These are phyloP conservation scores for Nicotiana knightiana DNA, from an alignment of 257 asterid species.

Conservation along the genomic window DNA sequence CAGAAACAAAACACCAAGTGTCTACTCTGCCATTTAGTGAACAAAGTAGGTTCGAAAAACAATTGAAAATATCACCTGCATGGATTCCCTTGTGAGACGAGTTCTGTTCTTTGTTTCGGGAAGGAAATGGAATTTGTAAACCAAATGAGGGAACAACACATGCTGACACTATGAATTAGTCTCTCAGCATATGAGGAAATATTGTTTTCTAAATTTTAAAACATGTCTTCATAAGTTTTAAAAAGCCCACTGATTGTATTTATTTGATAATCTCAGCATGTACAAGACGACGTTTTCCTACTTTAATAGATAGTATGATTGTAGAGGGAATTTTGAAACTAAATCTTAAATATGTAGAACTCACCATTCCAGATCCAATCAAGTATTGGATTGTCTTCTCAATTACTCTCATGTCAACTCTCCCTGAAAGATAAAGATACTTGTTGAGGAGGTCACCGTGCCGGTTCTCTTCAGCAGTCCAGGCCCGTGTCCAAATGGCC, in stretches of 20 bases:
- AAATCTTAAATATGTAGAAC: background rate
- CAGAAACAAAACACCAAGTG: background rate
- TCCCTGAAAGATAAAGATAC: conserved; percentile 68
- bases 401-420: conserved; percentile 74
- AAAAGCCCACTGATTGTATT: background rate
- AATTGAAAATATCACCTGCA: background rate
- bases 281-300: background rate
- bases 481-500: conserved; percentile 87
- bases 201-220: background rate
- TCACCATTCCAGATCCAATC: conserved; percentile 89
- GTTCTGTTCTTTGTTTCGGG: background rate
- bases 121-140: background rate
- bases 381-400: conserved; percentile 83
- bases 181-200: background rate
- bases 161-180: background rate
- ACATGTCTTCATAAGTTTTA: background rate
- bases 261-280: background rate
- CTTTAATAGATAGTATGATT: background rate
- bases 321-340: background rate
- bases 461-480: conserved; percentile 90
- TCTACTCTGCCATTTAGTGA: background rate
- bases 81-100: background rate
- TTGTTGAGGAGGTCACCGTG: conserved; percentile 84
- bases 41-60: background rate
- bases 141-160: background rate